Base-by-base conservation (phyloP, 371 early-diverging fungal species). In the Syncephalastrum racemosum region DNA sequence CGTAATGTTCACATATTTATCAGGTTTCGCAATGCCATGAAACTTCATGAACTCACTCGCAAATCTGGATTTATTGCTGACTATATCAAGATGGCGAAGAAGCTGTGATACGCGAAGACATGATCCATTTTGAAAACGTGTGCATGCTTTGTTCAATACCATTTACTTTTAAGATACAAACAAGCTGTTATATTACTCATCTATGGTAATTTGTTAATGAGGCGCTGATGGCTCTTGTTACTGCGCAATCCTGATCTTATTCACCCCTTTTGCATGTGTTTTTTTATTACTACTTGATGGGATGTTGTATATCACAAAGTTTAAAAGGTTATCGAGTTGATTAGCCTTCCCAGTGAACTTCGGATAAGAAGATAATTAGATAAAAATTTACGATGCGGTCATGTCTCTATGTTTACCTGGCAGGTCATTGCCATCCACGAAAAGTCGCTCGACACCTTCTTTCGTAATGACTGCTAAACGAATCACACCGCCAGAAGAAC, bases 401-500 rank as follows among this genome's bases (percentile, higher is more conserved):
- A 1, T 22, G 15, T 3, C 12, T 20, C 13, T 2, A 41, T 12
- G 14, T 39, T 23, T 78, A 78, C 75, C 73, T 46, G 93, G 92
- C 46, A 96, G 83, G 73, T 91, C 53, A 67, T 95, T 78, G 46
- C 99, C 99, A 44, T 92, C 92, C 58, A 95, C 80, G 77, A 97
- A 93, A 58, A 91, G 70, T 60, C 96, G 83, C 67, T 96, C 90
- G 14, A 98, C 97, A 31, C 93, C 93, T 31, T 88, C 86, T 69
- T 94, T 80, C 52, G 90, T 94, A 56, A 99, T 98, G 50, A 99
- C 83, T 7, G 99, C 97, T 66, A 99, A 73, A 56, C 99, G 90
- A 62, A 99, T 93, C 51, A 94, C 92, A 67, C 99, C 99, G 56
- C 99, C 99, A 24, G 99, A 98, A 19, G 95, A 92, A 36, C 97